Evolutionary conservation across 805 yeast species (phyloP), one percentile per base, ranked within the genome.

Genomic region (Saccharomyces paradoxus): DNA sequence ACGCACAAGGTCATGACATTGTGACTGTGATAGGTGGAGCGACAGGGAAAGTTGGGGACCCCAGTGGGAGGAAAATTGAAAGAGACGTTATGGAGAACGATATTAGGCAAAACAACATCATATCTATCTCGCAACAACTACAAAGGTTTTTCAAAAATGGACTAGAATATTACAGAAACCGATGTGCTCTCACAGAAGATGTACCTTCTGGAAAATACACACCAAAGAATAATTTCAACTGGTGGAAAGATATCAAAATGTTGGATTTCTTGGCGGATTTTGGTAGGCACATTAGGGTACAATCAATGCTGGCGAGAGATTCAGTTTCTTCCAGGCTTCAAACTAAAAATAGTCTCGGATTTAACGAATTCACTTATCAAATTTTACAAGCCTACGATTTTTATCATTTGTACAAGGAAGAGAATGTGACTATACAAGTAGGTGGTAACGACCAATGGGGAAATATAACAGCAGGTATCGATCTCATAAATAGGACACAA

Each of bases 391-490:
- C 97, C 0, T 94, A 81, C 68, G 99, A 94, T 67, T 94, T 89
- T 66, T 89, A 86, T 77, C 89, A 91, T 65, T 72, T 94, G 55
- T 82, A 81, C 73, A 77, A 77, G 41, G 67, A 79, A 14, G 71
- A 80, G 41, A 70, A 74, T 3, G 91, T 91, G 47, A 75, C 77
- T 47, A 71, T 90, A 13, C 98, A 94, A 72, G 83, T 87, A 37
- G 99, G 99, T 26, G 99, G 99, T 5, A 90, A 87, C 66, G 99
- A 94, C 68, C 99, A 94, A 71, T 94, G 97, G 90, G 99, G 99
- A 1, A 94, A 94, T 64, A 94, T 94, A 56, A 89, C 96, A 1
- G 97, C 98, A 0, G 99, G 99, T 0, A 80, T 88, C 44, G 99
- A 94, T 63, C 76, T 94, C 55, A 89, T 91, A 44, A 76, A 85